Conservation (phyloP, 2,329 filamentous ascomycete genomes). For the Claviceps sp. region DNA sequence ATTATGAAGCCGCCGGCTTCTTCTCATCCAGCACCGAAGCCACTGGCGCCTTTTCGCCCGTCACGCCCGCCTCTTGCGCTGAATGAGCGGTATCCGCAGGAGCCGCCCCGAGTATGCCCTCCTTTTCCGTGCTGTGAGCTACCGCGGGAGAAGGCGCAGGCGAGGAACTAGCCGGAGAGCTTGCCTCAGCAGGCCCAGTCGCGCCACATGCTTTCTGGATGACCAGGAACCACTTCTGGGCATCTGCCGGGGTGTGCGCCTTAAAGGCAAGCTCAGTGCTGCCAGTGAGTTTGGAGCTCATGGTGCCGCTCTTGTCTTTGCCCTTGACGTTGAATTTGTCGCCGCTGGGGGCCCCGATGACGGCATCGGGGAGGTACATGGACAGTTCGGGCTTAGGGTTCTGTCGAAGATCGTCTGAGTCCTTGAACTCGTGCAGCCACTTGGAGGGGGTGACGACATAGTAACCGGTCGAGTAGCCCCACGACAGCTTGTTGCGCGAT, state of each 20-base stretch:
- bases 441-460: conserved; percentile 83
- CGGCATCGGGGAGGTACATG: conserved; percentile 82
- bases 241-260: conserved; percentile 67
- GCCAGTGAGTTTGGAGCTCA: conserved; percentile 71
- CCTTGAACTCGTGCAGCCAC: conserved; percentile 93
- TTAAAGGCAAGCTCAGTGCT: conserved; percentile 76
- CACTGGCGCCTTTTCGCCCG: conserved; percentile 12
- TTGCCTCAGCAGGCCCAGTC: conserved; percentile 24
- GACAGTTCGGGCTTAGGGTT: conserved; percentile 78
- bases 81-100: conserved; percentile 16
- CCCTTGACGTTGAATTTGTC: conserved; percentile 91
- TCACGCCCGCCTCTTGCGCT: conserved; percentile 35
- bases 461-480: conserved; percentile 67
- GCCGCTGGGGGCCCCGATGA: conserved; percentile 56
- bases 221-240: conserved; percentile 71
- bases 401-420: conserved; percentile 57
- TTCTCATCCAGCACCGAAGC: conserved; percentile 1
- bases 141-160: conserved; percentile 2
- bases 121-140: conserved; percentile 1
- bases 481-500: conserved; percentile 67
- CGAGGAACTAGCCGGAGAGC: conserved; percentile 9
- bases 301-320: conserved; percentile 72
- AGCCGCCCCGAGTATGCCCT: conserved; percentile 6
- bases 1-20: not conserved
- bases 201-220: conserved; percentile 49